Evolutionary conservation across 179 eudicot genomes (phyloP).

Genomic region (Nepenthes alata): DNA sequence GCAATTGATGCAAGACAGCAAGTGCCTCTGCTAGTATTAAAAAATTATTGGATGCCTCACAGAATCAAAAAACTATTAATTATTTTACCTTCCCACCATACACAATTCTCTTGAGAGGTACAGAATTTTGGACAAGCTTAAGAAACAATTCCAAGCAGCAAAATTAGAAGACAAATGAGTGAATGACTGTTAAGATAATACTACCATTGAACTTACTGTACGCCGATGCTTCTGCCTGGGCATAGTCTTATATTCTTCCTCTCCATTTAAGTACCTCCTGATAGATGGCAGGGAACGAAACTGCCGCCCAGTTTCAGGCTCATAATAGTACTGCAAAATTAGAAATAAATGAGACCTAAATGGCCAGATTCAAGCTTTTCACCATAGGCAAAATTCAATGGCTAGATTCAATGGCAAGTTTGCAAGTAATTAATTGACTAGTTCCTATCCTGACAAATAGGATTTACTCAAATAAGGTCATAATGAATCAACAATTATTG

Average conservation of each 20-base stretch:
- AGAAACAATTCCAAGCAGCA: neutral
- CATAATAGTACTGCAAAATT: slow-evolving; percentile 62
- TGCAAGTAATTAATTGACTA: too few species aligned
- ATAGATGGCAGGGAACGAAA: slow-evolving; percentile 63
- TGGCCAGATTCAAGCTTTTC: too few species aligned
- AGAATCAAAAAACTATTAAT: neutral
- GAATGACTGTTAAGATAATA: neutral
- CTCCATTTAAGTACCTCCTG: slow-evolving; percentile 46
- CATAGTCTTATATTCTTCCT: slow-evolving; percentile 12
- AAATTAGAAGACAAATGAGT: neutral
- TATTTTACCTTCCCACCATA: slow-evolving; percentile 29
- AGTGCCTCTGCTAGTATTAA: neutral
- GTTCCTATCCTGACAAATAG: too few species aligned
- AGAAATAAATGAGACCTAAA: neutral
- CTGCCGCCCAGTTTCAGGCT: slow-evolving; percentile 64
- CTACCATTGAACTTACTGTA: neutral
- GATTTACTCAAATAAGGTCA: too few species aligned
- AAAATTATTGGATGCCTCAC: neutral
- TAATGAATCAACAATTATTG: too few species aligned
- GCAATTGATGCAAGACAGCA: neutral
- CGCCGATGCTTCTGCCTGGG: neutral
- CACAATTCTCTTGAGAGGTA: slow-evolving; percentile 16
- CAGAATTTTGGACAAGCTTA: slow-evolving; percentile 17
- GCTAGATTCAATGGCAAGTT: too few species aligned
- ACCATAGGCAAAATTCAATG: too few species aligned